These are phyloP conservation scores for Rhodotorula taiwanensis DNA, from an alignment of 768 basidiomycete genomes.

Conservation along the genomic window DNA sequence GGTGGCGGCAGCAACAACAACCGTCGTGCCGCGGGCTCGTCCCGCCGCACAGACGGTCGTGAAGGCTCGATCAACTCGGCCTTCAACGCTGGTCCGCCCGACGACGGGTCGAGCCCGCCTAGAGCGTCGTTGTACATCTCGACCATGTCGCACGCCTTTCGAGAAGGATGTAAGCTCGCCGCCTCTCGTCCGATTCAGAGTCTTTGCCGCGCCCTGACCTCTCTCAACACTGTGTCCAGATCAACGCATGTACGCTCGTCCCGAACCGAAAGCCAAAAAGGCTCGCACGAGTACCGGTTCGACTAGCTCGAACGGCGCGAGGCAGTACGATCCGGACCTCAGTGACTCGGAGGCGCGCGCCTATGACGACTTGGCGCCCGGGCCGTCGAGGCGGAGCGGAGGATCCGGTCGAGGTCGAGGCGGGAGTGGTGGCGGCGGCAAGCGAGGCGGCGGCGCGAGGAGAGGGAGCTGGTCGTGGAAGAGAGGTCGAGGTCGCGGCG, in stretches of 20 bases:
- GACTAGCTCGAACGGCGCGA: too few relatives aligned
- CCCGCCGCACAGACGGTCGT: neutral
- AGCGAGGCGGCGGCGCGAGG: neutral
- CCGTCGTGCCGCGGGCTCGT: neutral
- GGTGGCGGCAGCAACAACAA: too few relatives aligned
- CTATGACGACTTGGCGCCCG: too few relatives aligned
- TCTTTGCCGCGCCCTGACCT: neutral
- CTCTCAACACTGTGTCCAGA: neutral
- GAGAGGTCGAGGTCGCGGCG: too few relatives aligned
- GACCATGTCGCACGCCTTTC: constrained; percentile 11
- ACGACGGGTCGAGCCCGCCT: constrained; percentile 22
- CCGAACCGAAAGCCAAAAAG: neutral
- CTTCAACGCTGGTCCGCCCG: constrained; percentile 12
- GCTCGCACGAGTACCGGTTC: neutral
- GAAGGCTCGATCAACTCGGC: constrained; percentile 16
- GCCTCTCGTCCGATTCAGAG: neutral
- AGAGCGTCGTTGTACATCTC: constrained; percentile 16
- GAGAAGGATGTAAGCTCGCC: constrained; percentile 23
- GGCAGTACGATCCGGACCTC: too few relatives aligned
- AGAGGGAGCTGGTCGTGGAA: neutral
- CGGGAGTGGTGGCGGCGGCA: neutral
- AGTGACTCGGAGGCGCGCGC: neutral
- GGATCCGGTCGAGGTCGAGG: neutral
- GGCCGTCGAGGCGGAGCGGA: too few relatives aligned
- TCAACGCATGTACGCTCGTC: neutral